Conservation (phyloP, 768 basidiomycete genomes). For the Amylocystis lapponica region DNA sequence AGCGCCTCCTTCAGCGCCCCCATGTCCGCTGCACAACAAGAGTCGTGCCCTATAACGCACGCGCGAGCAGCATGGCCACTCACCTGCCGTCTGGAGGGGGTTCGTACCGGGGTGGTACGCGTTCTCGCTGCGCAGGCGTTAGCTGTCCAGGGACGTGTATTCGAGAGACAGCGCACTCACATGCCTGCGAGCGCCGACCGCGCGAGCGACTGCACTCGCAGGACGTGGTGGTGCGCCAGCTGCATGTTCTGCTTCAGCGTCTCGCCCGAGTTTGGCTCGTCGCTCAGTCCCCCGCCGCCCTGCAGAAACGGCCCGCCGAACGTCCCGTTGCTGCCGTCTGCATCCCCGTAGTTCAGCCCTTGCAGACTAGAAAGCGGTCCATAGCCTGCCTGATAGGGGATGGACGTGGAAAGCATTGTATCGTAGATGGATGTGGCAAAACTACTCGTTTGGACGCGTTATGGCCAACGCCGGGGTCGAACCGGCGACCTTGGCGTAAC, state of each 20-base stretch:
- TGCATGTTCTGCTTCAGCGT: slow-evolving; percentile 45
- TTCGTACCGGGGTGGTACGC: slow-evolving; percentile 54
- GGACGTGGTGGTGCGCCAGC: slow-evolving; percentile 34
- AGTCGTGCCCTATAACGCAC: background rate
- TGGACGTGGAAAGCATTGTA: background rate
- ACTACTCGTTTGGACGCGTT: background rate
- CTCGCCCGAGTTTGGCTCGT: slow-evolving; percentile 13
- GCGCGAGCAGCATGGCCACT: background rate
- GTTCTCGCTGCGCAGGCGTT: slow-evolving; percentile 42
- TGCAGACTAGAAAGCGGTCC: slow-evolving; percentile 6
- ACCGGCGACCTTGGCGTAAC: slow-evolving; percentile 19
- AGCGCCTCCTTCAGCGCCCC: slow-evolving; percentile 46
- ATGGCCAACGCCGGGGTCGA: slow-evolving; percentile 20
- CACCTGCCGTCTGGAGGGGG: slow-evolving; percentile 52
- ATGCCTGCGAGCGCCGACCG: slow-evolving; percentile 45
- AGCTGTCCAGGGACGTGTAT: background rate
- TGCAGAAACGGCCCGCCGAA: no score
- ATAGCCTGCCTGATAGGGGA: slow-evolving; percentile 47
- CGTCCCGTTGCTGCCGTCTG: no score
- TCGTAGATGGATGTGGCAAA: background rate
- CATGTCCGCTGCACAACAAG: slow-evolving; percentile 36
- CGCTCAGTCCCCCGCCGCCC: no score
- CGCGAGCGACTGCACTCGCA: slow-evolving; percentile 43
- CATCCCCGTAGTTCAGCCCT: no score
- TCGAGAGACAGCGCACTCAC: slow-evolving; percentile 31